A percentile compares a stretch with the other conserved stretches of the same genome.
phyloP scores from a whole-genome alignment of 129 eudicot genomes.

The Chrysanthemum lavandulifolium region DNA sequence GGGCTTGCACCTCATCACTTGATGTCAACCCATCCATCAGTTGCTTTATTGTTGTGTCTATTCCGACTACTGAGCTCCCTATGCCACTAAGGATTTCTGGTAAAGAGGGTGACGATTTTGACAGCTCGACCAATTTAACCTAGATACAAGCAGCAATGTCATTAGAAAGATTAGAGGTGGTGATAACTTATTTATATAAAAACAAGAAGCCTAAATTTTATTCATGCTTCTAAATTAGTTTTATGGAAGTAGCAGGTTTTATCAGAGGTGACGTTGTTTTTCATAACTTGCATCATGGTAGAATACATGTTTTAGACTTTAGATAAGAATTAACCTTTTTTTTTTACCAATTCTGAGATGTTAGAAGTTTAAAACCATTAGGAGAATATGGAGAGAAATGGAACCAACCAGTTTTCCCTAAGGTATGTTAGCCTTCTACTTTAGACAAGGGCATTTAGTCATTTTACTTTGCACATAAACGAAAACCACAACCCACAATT shows the following conservation, averaged over 20 bases:
- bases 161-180: neutral
- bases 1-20: slow-evolving; percentile 68
- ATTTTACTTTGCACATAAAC: no score
- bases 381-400: neutral
- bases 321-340: no score
- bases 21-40: slow-evolving; percentile 43
- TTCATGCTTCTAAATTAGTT: no score
- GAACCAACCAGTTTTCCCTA: no score
- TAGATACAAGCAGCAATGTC: slow-evolving; percentile 6
- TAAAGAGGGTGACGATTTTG: slow-evolving; percentile 62
- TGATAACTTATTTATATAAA: neutral
- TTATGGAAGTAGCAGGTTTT: no score
- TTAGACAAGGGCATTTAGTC: no score
- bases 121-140: slow-evolving; percentile 74
- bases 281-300: no score
- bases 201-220: neutral
- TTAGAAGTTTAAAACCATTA: neutral
- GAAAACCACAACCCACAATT: no score
- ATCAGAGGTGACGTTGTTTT: no score
- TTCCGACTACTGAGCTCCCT: slow-evolving; percentile 57
- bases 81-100: slow-evolving; percentile 56
- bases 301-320: no score
- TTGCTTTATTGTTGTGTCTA: slow-evolving; percentile 50
- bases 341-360: neutral
- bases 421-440: no score